Evolutionary conservation across 805 yeast species (phyloP).

Genomic region (Blastobotrys terrestris): DNA sequence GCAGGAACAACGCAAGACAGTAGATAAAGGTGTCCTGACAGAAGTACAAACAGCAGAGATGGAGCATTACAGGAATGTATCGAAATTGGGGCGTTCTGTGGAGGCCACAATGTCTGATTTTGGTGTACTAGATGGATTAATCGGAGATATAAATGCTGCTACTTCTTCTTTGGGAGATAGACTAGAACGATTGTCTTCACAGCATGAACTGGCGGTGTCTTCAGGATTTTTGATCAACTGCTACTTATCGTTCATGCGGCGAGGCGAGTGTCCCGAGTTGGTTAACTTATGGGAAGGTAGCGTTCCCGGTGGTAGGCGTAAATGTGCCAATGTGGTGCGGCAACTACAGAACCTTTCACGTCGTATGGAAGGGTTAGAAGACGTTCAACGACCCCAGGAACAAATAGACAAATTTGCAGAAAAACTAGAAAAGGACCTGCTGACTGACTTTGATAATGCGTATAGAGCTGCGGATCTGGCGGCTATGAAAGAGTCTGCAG

Average conservation of each 20-base stretch:
- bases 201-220: constrained; percentile 65
- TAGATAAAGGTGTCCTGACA: constrained; percentile 46
- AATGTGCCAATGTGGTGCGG: constrained; percentile 64
- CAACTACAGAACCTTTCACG: constrained; percentile 59
- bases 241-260: constrained; percentile 68
- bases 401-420: constrained; percentile 69
- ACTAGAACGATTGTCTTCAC: constrained; percentile 41
- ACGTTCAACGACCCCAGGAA: constrained; percentile 27
- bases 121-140: constrained; percentile 30
- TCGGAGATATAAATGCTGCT: constrained; percentile 27
- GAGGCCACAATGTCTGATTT: constrained; percentile 31
- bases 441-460: constrained; percentile 68
- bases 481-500: constrained; percentile 70
- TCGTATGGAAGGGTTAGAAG: constrained; percentile 40
- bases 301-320: constrained; percentile 44
- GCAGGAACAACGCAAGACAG: constrained; percentile 46
- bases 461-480: constrained; percentile 60
- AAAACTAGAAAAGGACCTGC: constrained; percentile 62
- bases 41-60: constrained; percentile 58
- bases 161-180: constrained; percentile 28
- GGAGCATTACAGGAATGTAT: constrained; percentile 60
- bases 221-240: constrained; percentile 69
- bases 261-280: constrained; percentile 47
- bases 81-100: constrained; percentile 46
- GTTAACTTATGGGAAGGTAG: constrained; percentile 50